These are phyloP conservation scores for Monilinia laxa DNA, from an alignment of 2,329 filamentous ascomycete species.

Conservation along the genomic window DNA sequence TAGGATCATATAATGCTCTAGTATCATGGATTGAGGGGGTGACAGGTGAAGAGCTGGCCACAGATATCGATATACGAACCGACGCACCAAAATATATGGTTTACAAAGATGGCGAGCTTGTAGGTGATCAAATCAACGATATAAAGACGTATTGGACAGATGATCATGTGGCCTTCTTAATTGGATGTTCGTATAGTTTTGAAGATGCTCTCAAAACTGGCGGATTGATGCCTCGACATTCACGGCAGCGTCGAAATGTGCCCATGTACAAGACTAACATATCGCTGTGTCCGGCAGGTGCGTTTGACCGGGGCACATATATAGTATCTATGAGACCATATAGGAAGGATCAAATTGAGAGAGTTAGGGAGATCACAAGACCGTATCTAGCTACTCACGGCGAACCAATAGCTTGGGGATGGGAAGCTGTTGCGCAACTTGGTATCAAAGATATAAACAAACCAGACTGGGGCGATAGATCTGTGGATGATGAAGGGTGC, in stretches of 20 bases:
- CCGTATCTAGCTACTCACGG: conserved; percentile 58
- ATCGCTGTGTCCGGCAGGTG: conserved; percentile 56
- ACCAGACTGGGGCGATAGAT: conserved; percentile 58
- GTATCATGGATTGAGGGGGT: conserved; percentile 35
- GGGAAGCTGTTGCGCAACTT: conserved; percentile 49
- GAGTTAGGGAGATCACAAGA: conserved; percentile 55
- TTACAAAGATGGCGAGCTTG: conserved; percentile 51
- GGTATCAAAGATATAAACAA: conserved; percentile 52
- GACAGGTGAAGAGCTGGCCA: conserved; percentile 40
- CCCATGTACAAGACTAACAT: conserved; percentile 62
- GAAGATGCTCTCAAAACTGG: conserved; percentile 54
- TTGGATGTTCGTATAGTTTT: conserved; percentile 65
- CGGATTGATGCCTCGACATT: conserved; percentile 54
- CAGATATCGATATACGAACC: conserved; percentile 54
- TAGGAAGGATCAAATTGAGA: conserved; percentile 48
- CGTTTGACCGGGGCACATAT: conserved; percentile 54
- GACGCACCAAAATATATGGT: conserved; percentile 60
- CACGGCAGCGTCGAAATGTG: conserved; percentile 48
- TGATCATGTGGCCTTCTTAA: conserved; percentile 61
- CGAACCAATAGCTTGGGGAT: conserved; percentile 65
- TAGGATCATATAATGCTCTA: conserved; percentile 11
- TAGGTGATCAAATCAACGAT: conserved; percentile 44
- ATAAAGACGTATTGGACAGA: conserved; percentile 54
- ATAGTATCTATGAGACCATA: conserved; percentile 67
- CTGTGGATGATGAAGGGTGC: conserved; percentile 40